Percentiles rank a stretch among this genome's conserved stretches.
These are phyloP conservation scores for Phytophthora fragariaefolia DNA, from an alignment of 352 stramenopile species.

Conservation along the genomic window DNA sequence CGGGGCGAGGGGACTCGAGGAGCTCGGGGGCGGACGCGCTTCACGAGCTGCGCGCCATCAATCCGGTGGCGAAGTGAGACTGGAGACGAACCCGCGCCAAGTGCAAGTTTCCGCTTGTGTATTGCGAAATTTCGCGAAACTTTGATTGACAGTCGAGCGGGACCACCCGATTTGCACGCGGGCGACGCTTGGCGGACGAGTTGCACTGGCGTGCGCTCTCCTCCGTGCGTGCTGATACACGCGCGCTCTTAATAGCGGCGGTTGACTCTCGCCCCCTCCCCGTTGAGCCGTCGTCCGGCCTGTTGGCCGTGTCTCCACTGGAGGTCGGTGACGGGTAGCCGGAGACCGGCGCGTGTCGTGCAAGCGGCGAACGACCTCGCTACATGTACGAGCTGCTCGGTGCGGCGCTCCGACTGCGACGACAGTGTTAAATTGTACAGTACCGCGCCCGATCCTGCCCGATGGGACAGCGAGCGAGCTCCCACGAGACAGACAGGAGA, in stretches of 20 bases:
- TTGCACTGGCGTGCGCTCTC: conserved; percentile 1
- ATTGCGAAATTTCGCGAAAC: conserved; percentile 9
- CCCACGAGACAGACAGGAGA: conserved; percentile 23
- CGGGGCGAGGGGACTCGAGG: neutral
- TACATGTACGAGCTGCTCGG: too few relatives aligned
- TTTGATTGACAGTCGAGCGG: neutral
- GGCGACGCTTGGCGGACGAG: too few relatives aligned
- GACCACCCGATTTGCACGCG: conserved; percentile 1
- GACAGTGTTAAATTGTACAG: conserved; percentile 17
- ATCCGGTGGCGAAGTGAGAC: conserved; percentile 27
- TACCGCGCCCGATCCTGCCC: conserved; percentile 1
- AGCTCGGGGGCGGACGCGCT: neutral
- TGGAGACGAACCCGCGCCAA: conserved; percentile 1
- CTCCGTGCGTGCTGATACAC: too few relatives aligned
- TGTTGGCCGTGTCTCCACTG: too few relatives aligned
- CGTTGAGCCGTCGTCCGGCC: too few relatives aligned
- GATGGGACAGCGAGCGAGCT: conserved; percentile 7
- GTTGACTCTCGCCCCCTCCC: too few relatives aligned
- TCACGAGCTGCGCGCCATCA: conserved; percentile 35
- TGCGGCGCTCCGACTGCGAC: neutral
- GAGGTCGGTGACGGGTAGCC: too few relatives aligned
- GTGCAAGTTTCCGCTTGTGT: conserved; percentile 12
- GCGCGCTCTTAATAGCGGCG: too few relatives aligned
- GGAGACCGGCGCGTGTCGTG: too few relatives aligned
- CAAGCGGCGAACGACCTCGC: too few relatives aligned